Evolutionary conservation across 805 yeast species (phyloP).

Genomic region (Yarrowia hollandica): DNA sequence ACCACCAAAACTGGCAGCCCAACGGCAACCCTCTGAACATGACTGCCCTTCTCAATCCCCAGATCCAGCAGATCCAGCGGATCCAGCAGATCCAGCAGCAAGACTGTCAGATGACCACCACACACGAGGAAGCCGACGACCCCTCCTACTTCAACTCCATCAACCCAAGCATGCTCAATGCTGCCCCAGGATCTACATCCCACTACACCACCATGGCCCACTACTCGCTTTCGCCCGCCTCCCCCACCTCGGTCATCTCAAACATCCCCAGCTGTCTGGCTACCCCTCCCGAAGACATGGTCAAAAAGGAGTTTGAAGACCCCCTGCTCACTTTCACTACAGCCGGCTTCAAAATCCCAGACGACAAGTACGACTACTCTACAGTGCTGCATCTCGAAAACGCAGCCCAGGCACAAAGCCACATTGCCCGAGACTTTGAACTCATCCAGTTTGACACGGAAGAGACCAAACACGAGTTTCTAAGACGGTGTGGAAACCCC

Average conservation of each 20-base stretch:
- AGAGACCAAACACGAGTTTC: background rate
- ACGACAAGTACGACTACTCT: background rate
- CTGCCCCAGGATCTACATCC: background rate
- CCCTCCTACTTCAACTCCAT: constrained; percentile 7
- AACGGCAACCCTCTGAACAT: too few species aligned
- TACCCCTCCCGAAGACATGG: background rate
- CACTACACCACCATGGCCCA: constrained; percentile 9
- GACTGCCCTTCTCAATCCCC: background rate
- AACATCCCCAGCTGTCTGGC: background rate
- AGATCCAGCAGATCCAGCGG: too few species aligned
- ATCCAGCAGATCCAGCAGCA: too few species aligned
- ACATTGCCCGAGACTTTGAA: constrained; percentile 2
- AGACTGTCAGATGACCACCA: too few species aligned
- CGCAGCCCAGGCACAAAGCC: background rate
- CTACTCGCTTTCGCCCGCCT: constrained; percentile 10
- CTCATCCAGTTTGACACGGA: constrained; percentile 6
- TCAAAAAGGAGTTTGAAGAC: background rate
- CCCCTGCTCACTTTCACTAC: background rate
- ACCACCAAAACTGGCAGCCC: background rate
- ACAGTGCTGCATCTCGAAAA: background rate
- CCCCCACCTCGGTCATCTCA: background rate
- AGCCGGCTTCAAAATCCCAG: background rate
- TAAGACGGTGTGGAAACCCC: constrained; percentile 15
- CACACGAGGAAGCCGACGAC: background rate
- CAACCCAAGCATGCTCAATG: constrained; percentile 3